Conservation (phyloP, 2,329 filamentous ascomycete species). For the Colletotrichum nymphaeae region DNA sequence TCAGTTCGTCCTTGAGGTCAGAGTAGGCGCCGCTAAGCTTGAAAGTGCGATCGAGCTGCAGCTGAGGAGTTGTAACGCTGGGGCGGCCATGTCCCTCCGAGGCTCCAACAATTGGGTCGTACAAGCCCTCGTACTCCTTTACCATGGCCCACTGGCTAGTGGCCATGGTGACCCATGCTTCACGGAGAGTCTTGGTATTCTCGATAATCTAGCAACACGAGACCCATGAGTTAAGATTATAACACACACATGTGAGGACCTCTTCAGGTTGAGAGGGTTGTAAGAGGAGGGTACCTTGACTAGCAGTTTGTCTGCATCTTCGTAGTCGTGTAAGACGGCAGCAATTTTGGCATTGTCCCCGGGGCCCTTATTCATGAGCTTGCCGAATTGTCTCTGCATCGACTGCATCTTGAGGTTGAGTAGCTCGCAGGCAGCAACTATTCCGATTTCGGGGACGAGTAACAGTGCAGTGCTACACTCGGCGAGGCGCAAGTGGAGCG, state of each 20-base stretch:
- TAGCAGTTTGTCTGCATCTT: conserved; percentile 81
- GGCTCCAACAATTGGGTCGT: conserved; percentile 79
- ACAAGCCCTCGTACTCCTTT: conserved; percentile 77
- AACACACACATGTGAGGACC: not conserved
- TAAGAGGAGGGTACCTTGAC: conserved; percentile 65
- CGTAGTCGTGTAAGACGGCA: conserved; percentile 81
- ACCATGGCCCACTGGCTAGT: conserved; percentile 74
- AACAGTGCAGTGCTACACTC: not conserved
- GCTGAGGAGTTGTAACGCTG: conserved; percentile 69
- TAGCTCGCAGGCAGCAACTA: not conserved
- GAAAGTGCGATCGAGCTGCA: conserved; percentile 72
- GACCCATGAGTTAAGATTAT: not conserved
- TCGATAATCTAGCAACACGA: conserved; percentile 72
- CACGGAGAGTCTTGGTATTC: conserved; percentile 79
- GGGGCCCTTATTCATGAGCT: conserved; percentile 73
- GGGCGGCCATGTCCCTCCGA: conserved; percentile 66
- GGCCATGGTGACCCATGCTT: conserved; percentile 81
- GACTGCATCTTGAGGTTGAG: conserved; percentile 68
- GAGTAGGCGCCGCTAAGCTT: conserved; percentile 75
- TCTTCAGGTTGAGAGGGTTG: conserved; percentile 26
- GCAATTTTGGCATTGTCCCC: conserved; percentile 83
- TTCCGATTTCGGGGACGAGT: not conserved
- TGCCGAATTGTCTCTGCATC: conserved; percentile 80
- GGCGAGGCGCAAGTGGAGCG: not conserved
- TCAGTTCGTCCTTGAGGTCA: conserved; percentile 77